These are phyloP conservation scores for Begonia loranthoides DNA, from an alignment of 306 rosid genomes.

Conservation along the genomic window DNA sequence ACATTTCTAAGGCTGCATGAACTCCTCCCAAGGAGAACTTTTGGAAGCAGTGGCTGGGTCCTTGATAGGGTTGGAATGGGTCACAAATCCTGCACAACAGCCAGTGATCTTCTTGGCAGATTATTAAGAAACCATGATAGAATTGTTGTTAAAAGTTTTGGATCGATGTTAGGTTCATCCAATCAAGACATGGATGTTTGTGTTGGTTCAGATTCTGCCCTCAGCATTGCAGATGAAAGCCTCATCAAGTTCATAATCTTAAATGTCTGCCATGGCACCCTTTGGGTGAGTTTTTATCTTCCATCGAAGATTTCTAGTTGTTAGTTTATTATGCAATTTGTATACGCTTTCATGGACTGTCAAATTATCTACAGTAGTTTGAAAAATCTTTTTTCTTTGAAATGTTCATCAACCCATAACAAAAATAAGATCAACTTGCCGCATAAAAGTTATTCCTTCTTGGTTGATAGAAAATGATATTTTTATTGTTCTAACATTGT, in stretches of 20 bases:
- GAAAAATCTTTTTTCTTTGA: not conserved
- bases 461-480: no score
- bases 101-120: slow-evolving; percentile 31
- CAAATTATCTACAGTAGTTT: not conserved
- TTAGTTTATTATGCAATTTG: no score
- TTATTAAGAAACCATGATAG: slow-evolving; percentile 37
- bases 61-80: slow-evolving; percentile 8
- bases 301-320: not conserved
- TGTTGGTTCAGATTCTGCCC: slow-evolving; percentile 31
- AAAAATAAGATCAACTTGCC: no score
- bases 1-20: slow-evolving; percentile 59
- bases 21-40: slow-evolving; percentile 25
- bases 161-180: slow-evolving; percentile 40
- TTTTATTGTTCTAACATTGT: no score
- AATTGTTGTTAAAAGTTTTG: slow-evolving; percentile 50
- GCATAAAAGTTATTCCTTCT: no score
- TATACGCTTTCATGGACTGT: no score
- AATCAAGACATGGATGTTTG: slow-evolving; percentile 46
- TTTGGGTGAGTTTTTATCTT: slow-evolving; percentile 47
- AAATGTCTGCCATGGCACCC: slow-evolving; percentile 47
- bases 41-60: slow-evolving; percentile 10
- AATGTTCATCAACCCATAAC: not conserved
- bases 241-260: slow-evolving; percentile 39
- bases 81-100: slow-evolving; percentile 10
- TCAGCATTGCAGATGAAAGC: slow-evolving; percentile 49